These are phyloP conservation scores for Kazachstania bromeliacearum DNA, from an alignment of 805 yeast genomes.

Conservation along the genomic window DNA sequence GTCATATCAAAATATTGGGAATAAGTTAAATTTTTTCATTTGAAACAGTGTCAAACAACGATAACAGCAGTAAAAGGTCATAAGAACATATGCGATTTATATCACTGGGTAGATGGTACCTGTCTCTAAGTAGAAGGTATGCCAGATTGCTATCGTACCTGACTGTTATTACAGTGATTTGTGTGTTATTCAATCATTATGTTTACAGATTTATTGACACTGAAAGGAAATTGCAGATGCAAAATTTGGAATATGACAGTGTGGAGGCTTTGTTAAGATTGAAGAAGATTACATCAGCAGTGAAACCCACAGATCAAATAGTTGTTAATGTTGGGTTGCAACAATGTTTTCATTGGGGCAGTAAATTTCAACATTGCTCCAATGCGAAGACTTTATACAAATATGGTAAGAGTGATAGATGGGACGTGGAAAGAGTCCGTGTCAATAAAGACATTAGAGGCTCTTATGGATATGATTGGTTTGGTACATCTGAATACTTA, in stretches of 20 bases:
- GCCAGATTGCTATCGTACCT: neutral
- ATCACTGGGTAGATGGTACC: too few relatives aligned
- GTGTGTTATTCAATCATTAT: neutral
- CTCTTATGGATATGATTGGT: slow-evolving; percentile 13
- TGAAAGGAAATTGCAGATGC: too few relatives aligned
- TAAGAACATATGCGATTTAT: too few relatives aligned
- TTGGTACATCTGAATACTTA: slow-evolving; percentile 18
- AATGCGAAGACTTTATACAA: neutral
- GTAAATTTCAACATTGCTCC: slow-evolving; percentile 8
- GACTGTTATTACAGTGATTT: neutral
- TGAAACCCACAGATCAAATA: slow-evolving; percentile 4
- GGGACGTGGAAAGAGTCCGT: neutral
- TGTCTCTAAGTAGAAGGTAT: slow-evolving; percentile 1
- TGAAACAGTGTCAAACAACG: too few relatives aligned
- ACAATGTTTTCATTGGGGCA: slow-evolving; percentile 16
- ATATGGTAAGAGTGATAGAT: neutral
- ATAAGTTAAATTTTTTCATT: too few relatives aligned
- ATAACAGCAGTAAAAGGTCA: too few relatives aligned
- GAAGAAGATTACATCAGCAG: neutral
- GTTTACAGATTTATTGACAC: neutral
- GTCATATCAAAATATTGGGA: too few relatives aligned
- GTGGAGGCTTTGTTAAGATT: neutral
- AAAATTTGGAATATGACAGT: too few relatives aligned
- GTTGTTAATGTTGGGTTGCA: slow-evolving; percentile 14
- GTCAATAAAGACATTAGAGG: slow-evolving; percentile 18